These are phyloP conservation scores for Fusarium pseudonygamai DNA, from an alignment of 2,329 filamentous ascomycete species.

Conservation along the genomic window DNA sequence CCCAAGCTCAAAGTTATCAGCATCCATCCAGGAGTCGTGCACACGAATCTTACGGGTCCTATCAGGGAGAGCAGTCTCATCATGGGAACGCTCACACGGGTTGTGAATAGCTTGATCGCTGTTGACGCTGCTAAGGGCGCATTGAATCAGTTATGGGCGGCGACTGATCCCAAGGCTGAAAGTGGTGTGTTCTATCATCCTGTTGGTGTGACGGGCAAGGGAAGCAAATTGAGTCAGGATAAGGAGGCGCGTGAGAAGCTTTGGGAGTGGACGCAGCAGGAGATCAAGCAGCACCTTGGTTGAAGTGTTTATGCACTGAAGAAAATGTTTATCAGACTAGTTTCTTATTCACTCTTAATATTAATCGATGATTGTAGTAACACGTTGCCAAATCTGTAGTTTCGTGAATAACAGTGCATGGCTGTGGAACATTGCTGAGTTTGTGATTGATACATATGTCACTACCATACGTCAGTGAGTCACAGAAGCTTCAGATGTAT, in stretches of 20 bases:
- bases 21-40: not conserved
- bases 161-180: not conserved
- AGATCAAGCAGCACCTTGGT: not conserved
- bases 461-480: not conserved
- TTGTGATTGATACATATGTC: rapidly evolving
- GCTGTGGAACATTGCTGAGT: rapidly evolving
- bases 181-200: constrained; percentile 5
- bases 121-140: not conserved
- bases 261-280: constrained; percentile 9
- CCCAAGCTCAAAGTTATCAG: not conserved
- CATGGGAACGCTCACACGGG: not conserved
- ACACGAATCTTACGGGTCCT: not conserved
- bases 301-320: rapidly evolving
- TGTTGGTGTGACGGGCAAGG: constrained; percentile 3
- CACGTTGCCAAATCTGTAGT: rapidly evolving
- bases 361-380: not conserved
- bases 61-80: not conserved
- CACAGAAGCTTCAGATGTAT: rapidly evolving
- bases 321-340: not conserved
- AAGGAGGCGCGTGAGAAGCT: not conserved
- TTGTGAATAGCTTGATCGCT: not conserved
- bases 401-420: rapidly evolving
- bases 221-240: not conserved
- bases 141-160: not conserved
- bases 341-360: not conserved